Evolutionary conservation across 2,329 filamentous ascomycete species (phyloP).

Genomic region (Aplosporella prunicola): DNA sequence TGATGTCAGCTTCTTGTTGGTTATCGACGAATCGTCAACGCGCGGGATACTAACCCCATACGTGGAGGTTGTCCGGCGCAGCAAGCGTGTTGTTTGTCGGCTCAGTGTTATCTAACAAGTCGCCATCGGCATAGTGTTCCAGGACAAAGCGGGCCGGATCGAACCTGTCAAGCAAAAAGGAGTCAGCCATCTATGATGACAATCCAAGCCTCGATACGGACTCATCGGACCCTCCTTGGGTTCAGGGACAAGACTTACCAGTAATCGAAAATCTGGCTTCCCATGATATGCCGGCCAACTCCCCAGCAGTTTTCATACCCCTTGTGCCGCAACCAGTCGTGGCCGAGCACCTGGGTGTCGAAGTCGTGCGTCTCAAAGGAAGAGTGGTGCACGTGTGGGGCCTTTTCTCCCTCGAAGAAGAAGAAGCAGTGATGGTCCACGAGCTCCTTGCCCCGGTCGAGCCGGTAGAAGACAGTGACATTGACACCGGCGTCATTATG

Average conservation of each 20-base stretch:
- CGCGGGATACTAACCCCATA: constrained; percentile 8
- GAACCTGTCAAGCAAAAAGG: not conserved
- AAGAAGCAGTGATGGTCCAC: constrained; percentile 51
- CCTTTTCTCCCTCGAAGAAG: constrained; percentile 30
- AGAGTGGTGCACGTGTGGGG: constrained; percentile 53
- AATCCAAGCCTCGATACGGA: not conserved
- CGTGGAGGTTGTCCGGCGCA: constrained; percentile 5
- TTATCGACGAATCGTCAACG: not conserved
- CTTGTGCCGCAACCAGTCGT: constrained; percentile 56
- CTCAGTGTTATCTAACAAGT: constrained; percentile 5
- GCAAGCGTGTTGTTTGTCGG: not conserved
- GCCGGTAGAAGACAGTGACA: constrained; percentile 43
- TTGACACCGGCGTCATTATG: constrained; percentile 20
- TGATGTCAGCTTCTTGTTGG: not conserved
- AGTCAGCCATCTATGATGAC: not conserved
- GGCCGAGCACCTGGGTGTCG: constrained; percentile 59
- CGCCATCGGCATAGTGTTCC: constrained; percentile 61
- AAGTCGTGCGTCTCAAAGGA: constrained; percentile 64
- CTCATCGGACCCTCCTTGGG: not conserved
- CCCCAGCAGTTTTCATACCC: constrained; percentile 61
- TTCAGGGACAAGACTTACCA: constrained; percentile 43
- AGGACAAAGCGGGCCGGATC: constrained; percentile 55
- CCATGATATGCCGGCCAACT: constrained; percentile 59
- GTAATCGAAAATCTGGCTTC: constrained; percentile 64
- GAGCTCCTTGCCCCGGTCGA: constrained; percentile 42